A percentile compares a stretch with the other conserved stretches of the same genome.
These are phyloP conservation scores for Micractinium conductrix DNA, from an alignment of 139 green algal genomes.

Conservation along the genomic window DNA sequence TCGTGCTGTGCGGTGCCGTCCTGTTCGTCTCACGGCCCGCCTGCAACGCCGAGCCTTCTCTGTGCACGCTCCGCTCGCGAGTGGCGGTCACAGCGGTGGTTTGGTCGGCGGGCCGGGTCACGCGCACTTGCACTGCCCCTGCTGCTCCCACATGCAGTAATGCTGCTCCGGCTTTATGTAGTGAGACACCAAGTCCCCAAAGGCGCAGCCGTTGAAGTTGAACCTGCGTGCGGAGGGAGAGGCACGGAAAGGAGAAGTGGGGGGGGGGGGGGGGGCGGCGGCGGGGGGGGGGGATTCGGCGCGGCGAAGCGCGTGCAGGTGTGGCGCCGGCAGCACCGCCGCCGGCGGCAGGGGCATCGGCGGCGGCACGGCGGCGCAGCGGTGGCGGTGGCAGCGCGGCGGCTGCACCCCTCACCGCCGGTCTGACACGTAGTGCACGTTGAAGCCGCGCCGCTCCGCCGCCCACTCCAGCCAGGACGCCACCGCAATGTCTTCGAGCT, in stretches of 20 bases:
- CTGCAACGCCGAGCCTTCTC: neutral
- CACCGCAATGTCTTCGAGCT: conserved; percentile 54
- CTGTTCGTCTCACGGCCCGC: neutral
- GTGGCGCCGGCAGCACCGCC: neutral
- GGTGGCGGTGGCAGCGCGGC: no score
- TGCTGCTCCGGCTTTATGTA: conserved; percentile 42
- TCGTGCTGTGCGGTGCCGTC: no score
- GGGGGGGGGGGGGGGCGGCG: no score
- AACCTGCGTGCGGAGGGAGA: conserved; percentile 32
- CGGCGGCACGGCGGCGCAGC: no score
- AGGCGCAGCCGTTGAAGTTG: conserved; percentile 48
- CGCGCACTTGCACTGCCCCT: conserved; percentile 22
- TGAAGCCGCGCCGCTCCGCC: neutral
- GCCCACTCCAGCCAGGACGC: conserved; percentile 51
- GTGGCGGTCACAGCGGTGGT: no score
- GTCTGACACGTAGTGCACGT: neutral
- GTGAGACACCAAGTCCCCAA: conserved; percentile 52
- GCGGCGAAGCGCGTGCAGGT: no score
- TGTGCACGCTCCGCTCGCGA: neutral
- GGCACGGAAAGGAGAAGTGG: neutral
- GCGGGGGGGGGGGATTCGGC: no score
- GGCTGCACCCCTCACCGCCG: neutral
- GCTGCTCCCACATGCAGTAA: conserved; percentile 45
- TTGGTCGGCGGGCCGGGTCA: no score
- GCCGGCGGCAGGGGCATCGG: neutral